Evolutionary conservation across 176 grass and related monocot genomes (phyloP), one percentile per base, ranked within the genome.

Genomic region (Eremochloa ophiuroides): DNA sequence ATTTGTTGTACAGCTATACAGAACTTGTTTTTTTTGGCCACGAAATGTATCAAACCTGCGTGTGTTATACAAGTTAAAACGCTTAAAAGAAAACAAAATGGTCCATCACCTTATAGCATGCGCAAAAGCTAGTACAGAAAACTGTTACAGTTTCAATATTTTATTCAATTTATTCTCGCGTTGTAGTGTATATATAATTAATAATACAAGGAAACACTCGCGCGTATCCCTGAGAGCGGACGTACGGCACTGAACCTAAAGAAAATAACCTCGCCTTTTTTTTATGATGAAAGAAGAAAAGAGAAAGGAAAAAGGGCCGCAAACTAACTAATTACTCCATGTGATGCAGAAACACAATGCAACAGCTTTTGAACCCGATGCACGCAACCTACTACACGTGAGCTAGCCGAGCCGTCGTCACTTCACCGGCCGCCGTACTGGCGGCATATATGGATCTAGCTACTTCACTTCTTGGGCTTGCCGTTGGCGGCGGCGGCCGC

Each of bases 401-500:
- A 66, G 20, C 22, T 56, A 56, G 51, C 51, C 22, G 80, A 37
- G 25, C 13, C 17, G 2, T 66, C 13, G 3, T 59, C 56, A 26
- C 23, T 60, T 13, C 56, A 60, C 56, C 51, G 20, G 51, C 4
- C 22, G 51, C 47, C 7, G 50, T 35, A 5, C n/a, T 28, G 33
- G 74, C 15, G 41, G 26, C 55, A 12, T 50, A 1, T n/a, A n/a
- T n/a, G n/a, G 3, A 26, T 47, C 44, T 47, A 44, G 9, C 67
- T 66, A 87, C 50, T 23, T 58, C 80, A 84, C 66, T 43, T 77
- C 18, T 85, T 88, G 78, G 59, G 66, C 43, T 75, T 44, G 73
- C 83, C 79, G 40, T 83, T 86, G 66, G 77, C 61, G 20, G 40
- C 46, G 60, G 55, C 55, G 4, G 69, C 35, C 2, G 38, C 46